Percentiles rank a stretch among this genome's conserved stretches.
Evolutionary conservation across 2,329 filamentous ascomycete species (phyloP).

Genomic region (Mycogone perniciosa): DNA sequence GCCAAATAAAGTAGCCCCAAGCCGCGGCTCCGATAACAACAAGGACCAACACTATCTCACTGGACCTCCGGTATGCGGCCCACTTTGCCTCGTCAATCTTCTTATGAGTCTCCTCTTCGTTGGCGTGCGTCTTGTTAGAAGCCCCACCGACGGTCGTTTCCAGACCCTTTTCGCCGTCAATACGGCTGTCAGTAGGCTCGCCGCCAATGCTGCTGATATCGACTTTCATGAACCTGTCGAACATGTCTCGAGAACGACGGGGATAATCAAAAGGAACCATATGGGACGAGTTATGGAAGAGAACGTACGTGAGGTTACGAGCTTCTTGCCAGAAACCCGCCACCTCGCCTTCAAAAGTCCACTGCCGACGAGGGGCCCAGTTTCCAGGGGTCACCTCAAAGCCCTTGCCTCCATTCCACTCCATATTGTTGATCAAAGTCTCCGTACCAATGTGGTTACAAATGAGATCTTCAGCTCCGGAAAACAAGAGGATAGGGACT

Average conservation of each 20-base stretch:
- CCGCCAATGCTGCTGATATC: conserved; percentile 87
- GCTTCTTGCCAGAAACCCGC: conserved; percentile 93
- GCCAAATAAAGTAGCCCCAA: conserved; percentile 71
- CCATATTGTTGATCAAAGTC: conserved; percentile 78
- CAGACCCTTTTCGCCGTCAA: conserved; percentile 78
- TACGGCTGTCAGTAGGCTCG: conserved; percentile 65
- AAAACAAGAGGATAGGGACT: conserved; percentile 80
- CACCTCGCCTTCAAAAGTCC: conserved; percentile 83
- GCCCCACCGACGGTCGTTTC: conserved; percentile 72
- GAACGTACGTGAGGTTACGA: conserved; percentile 88
- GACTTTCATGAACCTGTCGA: conserved; percentile 91
- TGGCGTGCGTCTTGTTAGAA: conserved; percentile 48
- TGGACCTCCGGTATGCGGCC: conserved; percentile 82
- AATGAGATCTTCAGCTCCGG: conserved; percentile 87
- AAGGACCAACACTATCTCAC: conserved; percentile 77
- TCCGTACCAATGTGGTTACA: conserved; percentile 97
- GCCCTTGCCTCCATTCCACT: conserved; percentile 86
- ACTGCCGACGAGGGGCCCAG: conserved; percentile 86
- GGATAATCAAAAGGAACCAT: conserved; percentile 97
- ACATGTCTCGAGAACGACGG: conserved; percentile 84
- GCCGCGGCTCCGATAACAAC: conserved; percentile 65
- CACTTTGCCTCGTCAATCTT: conserved; percentile 77
- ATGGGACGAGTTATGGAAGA: conserved; percentile 93
- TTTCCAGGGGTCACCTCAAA: conserved; percentile 84
- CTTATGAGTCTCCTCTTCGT: conserved; percentile 52